Conservation (phyloP, 2,329 filamentous ascomycete species). For the Pestalotiopsis sp. region DNA sequence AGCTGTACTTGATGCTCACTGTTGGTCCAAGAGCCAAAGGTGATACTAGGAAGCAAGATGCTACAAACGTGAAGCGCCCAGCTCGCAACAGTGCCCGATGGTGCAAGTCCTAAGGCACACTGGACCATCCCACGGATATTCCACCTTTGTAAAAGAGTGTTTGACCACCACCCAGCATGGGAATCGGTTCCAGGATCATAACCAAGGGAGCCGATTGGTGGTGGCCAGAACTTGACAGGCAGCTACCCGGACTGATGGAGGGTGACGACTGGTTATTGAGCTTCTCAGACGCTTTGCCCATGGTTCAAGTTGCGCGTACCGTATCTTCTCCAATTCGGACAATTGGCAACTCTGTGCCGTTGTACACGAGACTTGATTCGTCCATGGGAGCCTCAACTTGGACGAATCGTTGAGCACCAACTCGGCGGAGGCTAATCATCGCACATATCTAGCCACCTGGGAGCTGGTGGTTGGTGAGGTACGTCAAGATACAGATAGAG, state of each 20-base stretch:
- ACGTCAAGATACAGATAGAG: not conserved
- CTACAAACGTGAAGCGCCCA: not conserved
- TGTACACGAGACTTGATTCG: not conserved
- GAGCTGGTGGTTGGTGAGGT: not conserved
- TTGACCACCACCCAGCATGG: not conserved
- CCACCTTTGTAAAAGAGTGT: not conserved
- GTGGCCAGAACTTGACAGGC: not conserved
- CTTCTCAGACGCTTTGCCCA: not conserved
- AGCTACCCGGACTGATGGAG: not conserved
- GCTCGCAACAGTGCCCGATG: not conserved
- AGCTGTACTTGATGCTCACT: not conserved
- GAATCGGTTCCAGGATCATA: not conserved
- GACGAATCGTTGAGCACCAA: not conserved
- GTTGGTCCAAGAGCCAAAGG: not conserved
- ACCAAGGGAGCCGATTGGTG: not conserved
- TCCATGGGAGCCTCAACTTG: not conserved
- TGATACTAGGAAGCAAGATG: not conserved
- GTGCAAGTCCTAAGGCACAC: not conserved
- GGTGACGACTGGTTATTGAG: conserved; percentile 1
- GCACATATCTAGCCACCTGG: not conserved
- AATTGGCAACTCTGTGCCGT: not conserved
- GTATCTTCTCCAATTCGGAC: not conserved
- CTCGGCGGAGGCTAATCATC: not conserved
- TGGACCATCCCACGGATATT: not conserved
- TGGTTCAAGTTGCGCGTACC: not conserved